Conservation (phyloP, 2,329 filamentous ascomycete genomes). For the Elsinoe arachidis region DNA sequence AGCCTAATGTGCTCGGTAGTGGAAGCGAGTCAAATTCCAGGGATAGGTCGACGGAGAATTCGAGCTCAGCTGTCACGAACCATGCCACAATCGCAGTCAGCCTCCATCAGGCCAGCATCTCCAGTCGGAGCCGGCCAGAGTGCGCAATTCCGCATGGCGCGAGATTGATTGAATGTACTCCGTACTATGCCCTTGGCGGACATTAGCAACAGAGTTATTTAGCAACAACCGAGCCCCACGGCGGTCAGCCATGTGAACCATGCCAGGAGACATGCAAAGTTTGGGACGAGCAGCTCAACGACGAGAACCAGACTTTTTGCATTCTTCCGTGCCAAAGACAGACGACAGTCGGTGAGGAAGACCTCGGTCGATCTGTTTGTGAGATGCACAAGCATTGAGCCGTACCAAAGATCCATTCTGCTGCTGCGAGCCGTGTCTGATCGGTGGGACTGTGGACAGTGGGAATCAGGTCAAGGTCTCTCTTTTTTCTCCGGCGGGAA, state of each 20-base stretch:
- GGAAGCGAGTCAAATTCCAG: not conserved
- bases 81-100: not conserved
- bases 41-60: not conserved
- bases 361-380: not conserved
- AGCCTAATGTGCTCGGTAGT: not conserved
- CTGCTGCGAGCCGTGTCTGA: too few relatives aligned
- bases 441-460: not conserved
- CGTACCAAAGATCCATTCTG: not conserved
- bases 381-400: too few relatives aligned
- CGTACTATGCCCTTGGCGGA: not conserved
- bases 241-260: not conserved
- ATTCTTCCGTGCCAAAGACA: not conserved
- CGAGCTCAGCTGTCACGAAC: too few relatives aligned
- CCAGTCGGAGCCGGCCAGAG: not conserved
- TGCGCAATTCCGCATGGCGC: slow-evolving; percentile 9
- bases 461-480: not conserved
- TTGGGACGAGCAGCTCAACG: not conserved
- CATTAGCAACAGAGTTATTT: not conserved
- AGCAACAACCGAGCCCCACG: not conserved
- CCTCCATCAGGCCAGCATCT: not conserved
- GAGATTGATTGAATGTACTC: not conserved
- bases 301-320: not conserved
- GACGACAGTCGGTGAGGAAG: not conserved
- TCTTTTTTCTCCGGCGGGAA: too few relatives aligned
- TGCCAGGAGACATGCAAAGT: not conserved